Conservation (phyloP, 768 basidiomycete species). For the Tulasnella sp. region DNA sequence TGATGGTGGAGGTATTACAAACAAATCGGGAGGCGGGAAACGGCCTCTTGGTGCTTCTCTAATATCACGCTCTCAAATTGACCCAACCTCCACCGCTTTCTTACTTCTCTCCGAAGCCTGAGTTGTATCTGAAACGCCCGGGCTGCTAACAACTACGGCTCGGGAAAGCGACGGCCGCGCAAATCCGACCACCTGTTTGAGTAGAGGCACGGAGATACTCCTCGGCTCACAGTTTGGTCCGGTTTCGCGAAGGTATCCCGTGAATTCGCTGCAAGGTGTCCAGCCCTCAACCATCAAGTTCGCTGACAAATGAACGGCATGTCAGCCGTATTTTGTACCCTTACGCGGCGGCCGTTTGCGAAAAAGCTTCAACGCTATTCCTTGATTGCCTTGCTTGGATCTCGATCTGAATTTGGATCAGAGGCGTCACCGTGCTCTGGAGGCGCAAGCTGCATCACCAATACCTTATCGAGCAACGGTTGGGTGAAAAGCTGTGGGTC, state of each 20-base stretch:
- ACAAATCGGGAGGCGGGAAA: not conserved
- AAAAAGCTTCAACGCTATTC: not conserved
- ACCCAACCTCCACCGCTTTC: not conserved
- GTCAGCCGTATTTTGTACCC: not conserved
- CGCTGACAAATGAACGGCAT: not conserved
- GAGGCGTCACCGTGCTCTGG: not conserved
- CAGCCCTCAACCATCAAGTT: not conserved
- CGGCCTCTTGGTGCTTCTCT: not conserved
- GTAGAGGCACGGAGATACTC: not conserved
- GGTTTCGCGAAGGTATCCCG: not conserved
- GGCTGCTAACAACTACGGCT: not conserved
- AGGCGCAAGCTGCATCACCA: not conserved
- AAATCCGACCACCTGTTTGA: not conserved
- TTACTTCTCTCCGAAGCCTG: not conserved
- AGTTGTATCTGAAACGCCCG: not conserved
- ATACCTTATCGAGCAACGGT: not conserved
- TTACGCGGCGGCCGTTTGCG: not conserved
- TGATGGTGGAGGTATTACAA: conserved; percentile 13
- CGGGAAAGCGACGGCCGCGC: not conserved
- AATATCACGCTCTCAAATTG: not conserved
- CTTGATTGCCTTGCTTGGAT: not conserved
- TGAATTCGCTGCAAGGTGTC: not conserved
- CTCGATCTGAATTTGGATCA: not conserved
- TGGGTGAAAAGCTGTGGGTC: not conserved
- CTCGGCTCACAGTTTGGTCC: not conserved